Percentiles rank a stretch among this genome's conserved stretches.
These are phyloP conservation scores for Collybiopsis confluens DNA, from an alignment of 768 basidiomycete species.

Conservation along the genomic window DNA sequence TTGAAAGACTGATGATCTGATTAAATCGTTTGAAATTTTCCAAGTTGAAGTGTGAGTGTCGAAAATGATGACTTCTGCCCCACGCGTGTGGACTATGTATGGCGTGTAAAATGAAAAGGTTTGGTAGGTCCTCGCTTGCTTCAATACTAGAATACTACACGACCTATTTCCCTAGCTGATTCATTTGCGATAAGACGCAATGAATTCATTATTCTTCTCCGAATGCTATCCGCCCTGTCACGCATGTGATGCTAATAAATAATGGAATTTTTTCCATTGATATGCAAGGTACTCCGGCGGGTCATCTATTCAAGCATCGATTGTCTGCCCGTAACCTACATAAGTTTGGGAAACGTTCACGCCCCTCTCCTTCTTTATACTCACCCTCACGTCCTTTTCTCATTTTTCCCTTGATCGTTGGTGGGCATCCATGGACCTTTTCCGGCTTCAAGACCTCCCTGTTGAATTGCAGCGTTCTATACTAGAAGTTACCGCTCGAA, in stretches of 20 bases:
- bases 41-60: no score
- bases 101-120: no score
- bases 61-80: no score
- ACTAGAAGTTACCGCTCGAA: constrained; percentile 28
- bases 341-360: background rate
- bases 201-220: constrained; percentile 1
- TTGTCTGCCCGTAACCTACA: background rate
- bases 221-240: background rate
- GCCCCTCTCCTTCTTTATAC: background rate
- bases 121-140: constrained; percentile 2
- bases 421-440: background rate
- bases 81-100: no score
- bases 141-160: background rate
- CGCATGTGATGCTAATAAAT: background rate
- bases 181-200: background rate
- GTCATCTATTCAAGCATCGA: constrained; percentile 1
- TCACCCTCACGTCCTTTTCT: background rate
- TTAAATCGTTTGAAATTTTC: no score
- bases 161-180: background rate
- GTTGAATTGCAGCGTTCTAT: constrained; percentile 37
- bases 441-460: constrained; percentile 23
- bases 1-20: no score
- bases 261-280: background rate
- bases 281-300: background rate
- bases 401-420: background rate